A percentile compares a stretch with the other conserved stretches of the same genome.
Conservation (phyloP, 495 filamentous ascomycete species). For the Penicillium pulvis region DNA sequence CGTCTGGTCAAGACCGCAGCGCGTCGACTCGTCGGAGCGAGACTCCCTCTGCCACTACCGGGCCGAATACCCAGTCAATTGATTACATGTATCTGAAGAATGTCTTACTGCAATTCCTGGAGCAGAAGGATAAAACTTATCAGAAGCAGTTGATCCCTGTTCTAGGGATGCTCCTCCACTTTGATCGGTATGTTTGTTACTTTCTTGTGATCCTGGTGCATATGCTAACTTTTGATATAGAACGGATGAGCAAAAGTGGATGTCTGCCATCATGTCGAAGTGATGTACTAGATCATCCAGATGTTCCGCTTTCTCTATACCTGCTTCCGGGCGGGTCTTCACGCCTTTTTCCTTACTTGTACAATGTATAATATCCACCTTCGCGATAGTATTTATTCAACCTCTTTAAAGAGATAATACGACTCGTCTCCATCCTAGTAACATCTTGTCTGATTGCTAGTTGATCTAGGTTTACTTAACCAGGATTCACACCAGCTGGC, state of each 20-base stretch:
- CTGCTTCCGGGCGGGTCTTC: neutral
- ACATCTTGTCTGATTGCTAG: no score
- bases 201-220: neutral
- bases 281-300: slow-evolving; percentile 18
- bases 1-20: slow-evolving; percentile 39
- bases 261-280: slow-evolving; percentile 68
- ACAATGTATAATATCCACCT: slow-evolving; percentile 23
- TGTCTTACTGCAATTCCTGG: slow-evolving; percentile 89
- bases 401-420: slow-evolving; percentile 1
- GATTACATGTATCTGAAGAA: slow-evolving; percentile 95
- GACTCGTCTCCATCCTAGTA: neutral
- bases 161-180: slow-evolving; percentile 84
- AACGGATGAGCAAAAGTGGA: slow-evolving; percentile 87
- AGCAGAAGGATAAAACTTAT: slow-evolving; percentile 89
- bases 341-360: neutral
- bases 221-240: slow-evolving; percentile 37
- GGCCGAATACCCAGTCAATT: slow-evolving; percentile 35
- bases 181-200: slow-evolving; percentile 69
- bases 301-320: neutral
- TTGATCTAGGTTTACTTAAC: no score
- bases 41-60: slow-evolving; percentile 38
- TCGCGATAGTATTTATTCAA: slow-evolving; percentile 12
- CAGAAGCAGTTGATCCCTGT: slow-evolving; percentile 91
- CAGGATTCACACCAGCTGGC: no score
- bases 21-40: slow-evolving; percentile 43